phyloP scores from a whole-genome alignment of 768 basidiomycete species.

The Lactarius evosmus region DNA sequence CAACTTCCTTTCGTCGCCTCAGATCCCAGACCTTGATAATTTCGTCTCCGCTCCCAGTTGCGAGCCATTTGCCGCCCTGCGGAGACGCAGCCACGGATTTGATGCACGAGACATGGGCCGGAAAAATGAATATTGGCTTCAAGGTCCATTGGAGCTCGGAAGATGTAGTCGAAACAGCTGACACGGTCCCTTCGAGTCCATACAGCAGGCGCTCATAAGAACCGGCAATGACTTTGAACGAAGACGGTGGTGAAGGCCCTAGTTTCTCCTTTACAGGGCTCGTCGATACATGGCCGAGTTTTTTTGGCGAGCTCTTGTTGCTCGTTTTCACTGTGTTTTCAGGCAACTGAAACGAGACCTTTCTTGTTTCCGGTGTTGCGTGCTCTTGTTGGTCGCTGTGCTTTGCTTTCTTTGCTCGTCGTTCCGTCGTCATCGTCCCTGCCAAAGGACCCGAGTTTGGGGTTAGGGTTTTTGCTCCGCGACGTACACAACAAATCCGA shows the following conservation, averaged over 20 bases:
- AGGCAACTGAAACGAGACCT: not conserved
- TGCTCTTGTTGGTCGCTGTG: constrained; percentile 1
- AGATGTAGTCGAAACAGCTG: constrained; percentile 33
- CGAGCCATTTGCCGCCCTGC: constrained; percentile 91
- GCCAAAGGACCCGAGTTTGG: constrained; percentile 19
- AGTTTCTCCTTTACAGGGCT: not conserved
- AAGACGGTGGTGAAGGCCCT: constrained; percentile 41
- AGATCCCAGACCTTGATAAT: constrained; percentile 97
- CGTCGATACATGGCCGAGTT: constrained; percentile 32
- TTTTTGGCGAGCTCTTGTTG: not conserved
- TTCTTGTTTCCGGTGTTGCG: constrained; percentile 4
- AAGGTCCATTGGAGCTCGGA: constrained; percentile 41
- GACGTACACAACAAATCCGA: not conserved
- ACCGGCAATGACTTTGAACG: constrained; percentile 86
- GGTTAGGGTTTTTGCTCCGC: constrained; percentile 20
- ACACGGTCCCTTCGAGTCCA: constrained; percentile 69
- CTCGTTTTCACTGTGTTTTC: constrained; percentile 33
- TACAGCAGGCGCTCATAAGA: constrained; percentile 97
- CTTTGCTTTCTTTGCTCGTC: constrained; percentile 16
- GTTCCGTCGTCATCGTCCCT: constrained; percentile 14
- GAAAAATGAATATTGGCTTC: constrained; percentile 91
- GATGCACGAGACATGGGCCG: constrained; percentile 91
- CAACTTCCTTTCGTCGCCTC: constrained; percentile 86
- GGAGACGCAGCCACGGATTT: constrained; percentile 89
- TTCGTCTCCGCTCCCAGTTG: constrained; percentile 94